Percentiles rank a stretch among this genome's conserved stretches.
These are phyloP conservation scores for Phytophthora palmivora DNA, from an alignment of 352 stramenopile genomes.

Conservation along the genomic window DNA sequence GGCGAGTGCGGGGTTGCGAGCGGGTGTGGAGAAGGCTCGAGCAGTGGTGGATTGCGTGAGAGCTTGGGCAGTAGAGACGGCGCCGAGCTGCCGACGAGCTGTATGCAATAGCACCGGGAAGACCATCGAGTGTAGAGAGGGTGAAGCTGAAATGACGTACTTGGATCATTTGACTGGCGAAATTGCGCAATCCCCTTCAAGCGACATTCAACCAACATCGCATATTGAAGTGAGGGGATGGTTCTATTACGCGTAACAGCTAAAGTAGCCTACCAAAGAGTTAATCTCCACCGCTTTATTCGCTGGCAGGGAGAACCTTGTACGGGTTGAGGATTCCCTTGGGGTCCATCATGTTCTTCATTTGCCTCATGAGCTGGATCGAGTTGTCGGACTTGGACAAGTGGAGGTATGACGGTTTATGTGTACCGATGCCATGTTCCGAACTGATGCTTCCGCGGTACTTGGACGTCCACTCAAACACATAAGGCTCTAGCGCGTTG, in stretches of 20 bases:
- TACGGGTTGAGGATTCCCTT: slow-evolving; percentile 97
- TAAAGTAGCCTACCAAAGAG: no score
- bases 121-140: no score
- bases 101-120: no score
- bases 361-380: slow-evolving; percentile 91
- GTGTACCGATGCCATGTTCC: slow-evolving; percentile 97
- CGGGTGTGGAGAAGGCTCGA: no score
- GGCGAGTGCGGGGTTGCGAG: no score
- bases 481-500: slow-evolving; percentile 71
- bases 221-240: slow-evolving; percentile 14
- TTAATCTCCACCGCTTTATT: slow-evolving; percentile 18
- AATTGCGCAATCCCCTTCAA: slow-evolving; percentile 14
- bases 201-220: slow-evolving; percentile 6
- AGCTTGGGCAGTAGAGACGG: no score
- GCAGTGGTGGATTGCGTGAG: no score
- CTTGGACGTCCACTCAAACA: slow-evolving; percentile 86
- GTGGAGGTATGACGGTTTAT: slow-evolving; percentile 92
- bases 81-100: no score
- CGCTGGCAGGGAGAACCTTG: slow-evolving; percentile 84
- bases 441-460: slow-evolving; percentile 95
- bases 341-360: slow-evolving; percentile 97
- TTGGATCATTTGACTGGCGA: slow-evolving; percentile 14
- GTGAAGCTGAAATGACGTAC: no score
- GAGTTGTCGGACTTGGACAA: slow-evolving; percentile 84
- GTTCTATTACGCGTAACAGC: no score